Evolutionary conservation across 2,329 filamentous ascomycete genomes (phyloP).

Genomic region (Epichloe brachyelytri): DNA sequence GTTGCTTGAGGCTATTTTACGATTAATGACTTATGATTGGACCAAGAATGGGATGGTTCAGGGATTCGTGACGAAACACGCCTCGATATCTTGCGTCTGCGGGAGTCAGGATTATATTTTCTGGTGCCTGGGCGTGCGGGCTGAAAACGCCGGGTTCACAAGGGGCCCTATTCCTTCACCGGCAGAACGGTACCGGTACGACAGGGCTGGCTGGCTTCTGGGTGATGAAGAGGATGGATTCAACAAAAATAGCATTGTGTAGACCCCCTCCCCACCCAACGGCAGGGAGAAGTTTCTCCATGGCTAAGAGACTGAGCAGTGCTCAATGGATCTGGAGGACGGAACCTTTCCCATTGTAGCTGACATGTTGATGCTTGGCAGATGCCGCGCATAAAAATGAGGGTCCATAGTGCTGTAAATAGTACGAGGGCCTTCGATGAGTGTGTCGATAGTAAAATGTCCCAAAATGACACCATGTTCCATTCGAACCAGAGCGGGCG

Average conservation of each 20-base stretch:
- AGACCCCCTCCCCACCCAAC: background rate
- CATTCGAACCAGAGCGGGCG: background rate
- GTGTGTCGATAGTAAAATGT: constrained; percentile 4
- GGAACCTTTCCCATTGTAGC: background rate
- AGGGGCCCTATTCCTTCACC: constrained; percentile 5
- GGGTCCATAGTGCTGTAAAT: background rate
- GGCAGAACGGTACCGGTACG: background rate
- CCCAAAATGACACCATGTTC: background rate
- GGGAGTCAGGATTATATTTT: constrained; percentile 12
- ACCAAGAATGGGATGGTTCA: constrained; percentile 17
- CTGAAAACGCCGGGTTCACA: constrained; percentile 10
- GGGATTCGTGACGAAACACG: constrained; percentile 19
- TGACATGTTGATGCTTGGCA: background rate
- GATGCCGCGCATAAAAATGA: background rate
- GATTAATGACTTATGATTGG: constrained; percentile 45
- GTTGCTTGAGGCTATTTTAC: constrained; percentile 27
- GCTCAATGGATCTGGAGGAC: background rate
- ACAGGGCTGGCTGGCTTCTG: background rate
- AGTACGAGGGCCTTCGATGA: background rate
- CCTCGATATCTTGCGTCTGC: constrained; percentile 22
- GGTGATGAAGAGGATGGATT: background rate
- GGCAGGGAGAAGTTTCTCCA: background rate
- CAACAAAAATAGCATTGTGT: background rate
- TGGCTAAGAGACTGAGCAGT: background rate
- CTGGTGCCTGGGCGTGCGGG: constrained; percentile 4